Evolutionary conservation across 2,329 filamentous ascomycete species (phyloP), one percentile per base, ranked within the genome.

Genomic region (Curvularia sp.): DNA sequence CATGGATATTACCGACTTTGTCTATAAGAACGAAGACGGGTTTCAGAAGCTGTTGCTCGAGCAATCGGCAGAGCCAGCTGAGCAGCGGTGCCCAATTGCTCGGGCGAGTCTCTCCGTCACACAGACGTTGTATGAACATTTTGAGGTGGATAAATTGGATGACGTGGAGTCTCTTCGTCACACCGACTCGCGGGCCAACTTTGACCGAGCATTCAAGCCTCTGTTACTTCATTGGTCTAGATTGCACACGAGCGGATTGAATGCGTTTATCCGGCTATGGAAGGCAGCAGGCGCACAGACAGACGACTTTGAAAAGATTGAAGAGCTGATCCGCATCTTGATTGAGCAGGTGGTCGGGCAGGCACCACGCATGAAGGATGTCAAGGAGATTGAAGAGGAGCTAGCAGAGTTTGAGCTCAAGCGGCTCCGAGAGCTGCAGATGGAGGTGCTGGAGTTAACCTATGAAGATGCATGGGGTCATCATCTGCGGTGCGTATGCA

Each of bases 1-100:
- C 86, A 98, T 99, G 93, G 95, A 99, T 75, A 79, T 99, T 70
- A 92, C 93, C 2, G 93, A 98, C 76, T 99, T 92, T 75, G 92
- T 97, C 49, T 87, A 90, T 71, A 96, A 93, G 74, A 89, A 97
- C 72, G 92, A 97, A 75, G 93, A 97, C 73, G 87, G 88, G 10
- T 98, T 96, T 68, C 93, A 97, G 75, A 97, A 96, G 79, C 83
- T 96, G 67, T 66, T 99, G 15, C 81, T 97, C 35, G 95, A 99
- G 77, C 95, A 99, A 77, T 89, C 91, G 3, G 87, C 89, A 6
- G 87, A 88, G 70, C 86, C 90, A 1, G 69, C 86, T 22, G 81
- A 87, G 51, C 86, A 92, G 73, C 87, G 94, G 38, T 97, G 93
- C 75, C 95, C 95, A 1, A 84, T 99, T 64, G 93, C 93, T 4